These are phyloP conservation scores for Acrodontium crateriforme DNA, from an alignment of 2,329 filamentous ascomycete species.

Conservation along the genomic window DNA sequence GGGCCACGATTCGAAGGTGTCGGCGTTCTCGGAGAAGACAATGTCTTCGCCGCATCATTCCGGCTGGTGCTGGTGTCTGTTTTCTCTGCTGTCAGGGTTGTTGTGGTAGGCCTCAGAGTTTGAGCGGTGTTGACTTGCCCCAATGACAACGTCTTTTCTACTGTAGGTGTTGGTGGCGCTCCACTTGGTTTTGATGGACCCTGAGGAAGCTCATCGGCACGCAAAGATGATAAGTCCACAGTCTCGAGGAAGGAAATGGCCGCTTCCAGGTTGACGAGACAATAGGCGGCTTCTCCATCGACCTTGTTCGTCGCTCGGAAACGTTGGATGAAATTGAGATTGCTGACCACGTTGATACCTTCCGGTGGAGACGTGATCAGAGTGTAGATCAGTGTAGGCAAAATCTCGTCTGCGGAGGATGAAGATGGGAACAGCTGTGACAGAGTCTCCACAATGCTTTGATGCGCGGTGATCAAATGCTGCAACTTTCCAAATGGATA, in stretches of 20 bases:
- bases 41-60: slow-evolving; percentile 8
- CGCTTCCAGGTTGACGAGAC: slow-evolving; percentile 88
- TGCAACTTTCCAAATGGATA: slow-evolving; percentile 87
- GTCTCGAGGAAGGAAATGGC: slow-evolving; percentile 90
- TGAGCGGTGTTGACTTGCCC: slow-evolving; percentile 17
- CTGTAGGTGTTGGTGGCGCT: slow-evolving; percentile 35
- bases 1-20: slow-evolving; percentile 25
- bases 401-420: slow-evolving; percentile 91
- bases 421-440: slow-evolving; percentile 52
- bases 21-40: slow-evolving; percentile 14
- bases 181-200: slow-evolving; percentile 44
- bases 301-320: slow-evolving; percentile 79
- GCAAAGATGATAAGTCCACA: slow-evolving; percentile 79
- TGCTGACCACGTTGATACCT: slow-evolving; percentile 79
- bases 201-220: slow-evolving; percentile 59
- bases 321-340: slow-evolving; percentile 84
- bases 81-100: slow-evolving; percentile 9
- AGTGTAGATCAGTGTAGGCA: slow-evolving; percentile 92
- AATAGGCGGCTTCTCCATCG: slow-evolving; percentile 90
- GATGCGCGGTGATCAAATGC: slow-evolving; percentile 76
- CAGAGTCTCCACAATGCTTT: slow-evolving; percentile 81
- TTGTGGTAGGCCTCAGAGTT: slow-evolving; percentile 21
- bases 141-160: slow-evolving; percentile 15
- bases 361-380: slow-evolving; percentile 82
- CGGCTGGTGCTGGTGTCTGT: slow-evolving; percentile 2